These are phyloP conservation scores for Ceratobasidium sp. DNA, from an alignment of 1,284 basidiomycete species.

Conservation along the genomic window DNA sequence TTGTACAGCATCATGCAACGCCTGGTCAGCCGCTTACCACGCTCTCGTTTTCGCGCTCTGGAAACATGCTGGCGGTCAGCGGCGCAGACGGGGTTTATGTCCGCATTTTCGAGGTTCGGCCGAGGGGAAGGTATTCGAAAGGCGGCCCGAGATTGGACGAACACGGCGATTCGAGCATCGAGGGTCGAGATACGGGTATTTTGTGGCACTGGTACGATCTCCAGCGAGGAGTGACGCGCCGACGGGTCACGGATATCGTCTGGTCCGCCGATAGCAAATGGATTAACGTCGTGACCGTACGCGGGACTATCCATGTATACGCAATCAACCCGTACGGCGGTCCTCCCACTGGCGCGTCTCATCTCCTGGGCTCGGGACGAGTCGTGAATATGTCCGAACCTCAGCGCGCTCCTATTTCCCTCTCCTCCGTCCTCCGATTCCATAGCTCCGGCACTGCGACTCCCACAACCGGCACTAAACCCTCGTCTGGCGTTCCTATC, in stretches of 20 bases:
- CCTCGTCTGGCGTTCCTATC: slow-evolving; percentile 17
- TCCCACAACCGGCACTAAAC: not conserved
- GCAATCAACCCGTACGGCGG: slow-evolving; percentile 81
- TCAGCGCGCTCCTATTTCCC: slow-evolving; percentile 59
- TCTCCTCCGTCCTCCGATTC: not conserved
- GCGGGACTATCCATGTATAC: slow-evolving; percentile 55
- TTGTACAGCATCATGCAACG: slow-evolving; percentile 45
- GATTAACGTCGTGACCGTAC: slow-evolving; percentile 70
- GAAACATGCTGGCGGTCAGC: slow-evolving; percentile 43
- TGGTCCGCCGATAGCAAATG: slow-evolving; percentile 75
- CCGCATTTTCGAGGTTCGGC: slow-evolving; percentile 44
- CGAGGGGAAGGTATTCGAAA: slow-evolving; percentile 10
- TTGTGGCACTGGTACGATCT: slow-evolving; percentile 74
- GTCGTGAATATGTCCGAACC: slow-evolving; percentile 55
- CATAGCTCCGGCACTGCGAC: not conserved
- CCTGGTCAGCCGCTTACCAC: slow-evolving; percentile 24
- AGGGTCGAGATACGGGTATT: slow-evolving; percentile 50
- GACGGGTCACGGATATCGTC: slow-evolving; percentile 66
- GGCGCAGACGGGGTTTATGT: slow-evolving; percentile 43
- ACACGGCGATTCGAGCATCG: not conserved
- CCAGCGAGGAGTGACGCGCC: slow-evolving; percentile 74
- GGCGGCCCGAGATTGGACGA: not conserved
- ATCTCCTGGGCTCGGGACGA: slow-evolving; percentile 66
- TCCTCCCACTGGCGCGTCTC: slow-evolving; percentile 69
- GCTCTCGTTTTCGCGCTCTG: slow-evolving; percentile 43